phyloP scores from a whole-genome alignment of 148 eudicot genomes.

The Heliamphora exappendiculata region DNA sequence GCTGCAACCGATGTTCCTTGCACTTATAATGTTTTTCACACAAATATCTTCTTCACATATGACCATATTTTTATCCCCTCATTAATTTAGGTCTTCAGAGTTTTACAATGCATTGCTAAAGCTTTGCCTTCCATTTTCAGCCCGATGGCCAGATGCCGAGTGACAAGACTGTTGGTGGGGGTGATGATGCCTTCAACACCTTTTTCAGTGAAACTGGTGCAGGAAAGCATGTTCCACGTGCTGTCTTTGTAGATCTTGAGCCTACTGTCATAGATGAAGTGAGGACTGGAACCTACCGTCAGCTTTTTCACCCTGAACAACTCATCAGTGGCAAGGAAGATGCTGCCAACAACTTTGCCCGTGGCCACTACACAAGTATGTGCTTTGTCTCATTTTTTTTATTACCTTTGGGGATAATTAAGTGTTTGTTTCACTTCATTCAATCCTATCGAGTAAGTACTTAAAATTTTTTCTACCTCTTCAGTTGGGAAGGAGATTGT shows the following conservation, averaged over 20 bases:
- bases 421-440: neutral
- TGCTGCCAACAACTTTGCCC: slow-evolving; percentile 34
- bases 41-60: too few species aligned
- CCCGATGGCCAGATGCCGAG: slow-evolving; percentile 32
- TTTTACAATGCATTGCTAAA: too few species aligned
- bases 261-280: slow-evolving; percentile 32
- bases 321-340: slow-evolving; percentile 30
- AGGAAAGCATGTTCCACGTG: slow-evolving; percentile 29
- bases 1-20: too few species aligned
- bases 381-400: neutral
- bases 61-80: too few species aligned
- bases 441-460: neutral
- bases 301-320: slow-evolving; percentile 30
- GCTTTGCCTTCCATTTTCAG: neutral
- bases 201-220: slow-evolving; percentile 32
- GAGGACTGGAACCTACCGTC: slow-evolving; percentile 27
- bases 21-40: too few species aligned
- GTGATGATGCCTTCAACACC: slow-evolving; percentile 34
- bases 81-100: too few species aligned
- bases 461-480: neutral
- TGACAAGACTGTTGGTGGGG: slow-evolving; percentile 31
- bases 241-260: slow-evolving; percentile 29
- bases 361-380: slow-evolving; percentile 29
- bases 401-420: neutral
- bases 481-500: slow-evolving; percentile 37